Base-by-base conservation (phyloP, 2,329 filamentous ascomycete genomes). In the Diaporthe vaccinii region DNA sequence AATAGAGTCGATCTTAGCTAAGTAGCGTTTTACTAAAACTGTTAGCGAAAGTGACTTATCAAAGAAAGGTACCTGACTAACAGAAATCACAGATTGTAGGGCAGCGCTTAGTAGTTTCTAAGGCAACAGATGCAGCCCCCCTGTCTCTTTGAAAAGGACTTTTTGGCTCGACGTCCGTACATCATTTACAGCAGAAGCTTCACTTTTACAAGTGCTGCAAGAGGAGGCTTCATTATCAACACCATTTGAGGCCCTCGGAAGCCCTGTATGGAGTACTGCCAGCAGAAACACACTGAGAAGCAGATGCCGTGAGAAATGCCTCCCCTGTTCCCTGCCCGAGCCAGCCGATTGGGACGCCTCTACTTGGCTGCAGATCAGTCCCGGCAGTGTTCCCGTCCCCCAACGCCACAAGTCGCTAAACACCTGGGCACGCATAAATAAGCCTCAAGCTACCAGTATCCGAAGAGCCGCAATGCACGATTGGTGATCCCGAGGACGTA, bases 381-480 rank as follows among this genome's bases (percentile, higher is more conserved):
- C 65, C 65, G 65, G 46, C 17, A 68, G 65, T 68, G 49, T 17
- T 31, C 46, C 46, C 28, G 62, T 39, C 14, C n/a, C 9, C n/a
- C 31, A 51, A 68, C 65, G 65, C 62, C 65, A 68, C 65, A 68
- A 53, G 46, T 28, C 51, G 25, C 53, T 22, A 55, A 31, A 17
- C 51, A 25, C n/a, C 53, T 55, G 25, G 25, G 53, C 49, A 39
- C 22, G 46, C 46, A 55, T 22, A n/a, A 55, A 41, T 55, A 68
- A 68, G 46, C 65, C 34, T 41, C 36, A 4, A 39, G 49, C 46
- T 65, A 65, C 61, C 61, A 44, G 39, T 28, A 49, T 31, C 61
- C 46, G 65, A 69, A 69, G 65, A 69, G 65, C 65, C 65, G 34
- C 34, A 55, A 69, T 69, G 65, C 65, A 69, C 25, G 65, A 69